These are phyloP conservation scores for Fusarium oligoseptatum DNA, from an alignment of 2,329 filamentous ascomycete species.

Conservation along the genomic window DNA sequence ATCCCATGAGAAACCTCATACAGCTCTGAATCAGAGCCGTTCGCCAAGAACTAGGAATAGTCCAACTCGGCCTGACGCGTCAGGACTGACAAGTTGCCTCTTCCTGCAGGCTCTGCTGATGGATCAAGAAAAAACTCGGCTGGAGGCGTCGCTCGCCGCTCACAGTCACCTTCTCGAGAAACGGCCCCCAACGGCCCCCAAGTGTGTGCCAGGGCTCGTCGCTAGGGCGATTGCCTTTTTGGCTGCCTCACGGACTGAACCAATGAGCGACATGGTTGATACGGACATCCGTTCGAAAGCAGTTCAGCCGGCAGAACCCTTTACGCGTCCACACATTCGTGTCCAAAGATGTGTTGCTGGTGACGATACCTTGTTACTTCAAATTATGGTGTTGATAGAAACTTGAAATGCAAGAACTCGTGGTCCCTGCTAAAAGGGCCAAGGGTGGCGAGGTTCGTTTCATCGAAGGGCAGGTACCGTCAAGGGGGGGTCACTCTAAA, in stretches of 20 bases:
- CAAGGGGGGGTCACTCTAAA: not conserved
- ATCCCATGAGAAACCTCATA: not conserved
- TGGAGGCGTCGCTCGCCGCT: not conserved
- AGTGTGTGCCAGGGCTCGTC: slow-evolving; percentile 3
- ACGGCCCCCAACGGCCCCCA: slow-evolving; percentile 40
- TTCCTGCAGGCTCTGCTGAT: slow-evolving; percentile 5
- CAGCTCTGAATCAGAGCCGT: not conserved
- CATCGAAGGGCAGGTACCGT: not conserved
- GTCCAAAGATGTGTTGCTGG: not conserved
- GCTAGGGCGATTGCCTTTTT: slow-evolving; percentile 19
- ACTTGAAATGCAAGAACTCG: not conserved
- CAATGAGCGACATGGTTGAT: slow-evolving; percentile 1
- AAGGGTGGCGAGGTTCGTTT: slow-evolving; percentile 8
- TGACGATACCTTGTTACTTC: not conserved
- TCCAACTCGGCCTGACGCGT: not conserved
- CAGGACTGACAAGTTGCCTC: not conserved
- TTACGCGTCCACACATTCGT: not conserved
- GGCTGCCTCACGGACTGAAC: slow-evolving; percentile 32
- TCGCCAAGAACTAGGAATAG: not conserved
- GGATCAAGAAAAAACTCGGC: not conserved
- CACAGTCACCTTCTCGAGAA: not conserved
- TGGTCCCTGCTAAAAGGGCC: slow-evolving; percentile 1
- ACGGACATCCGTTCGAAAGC: not conserved
- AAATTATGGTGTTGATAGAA: slow-evolving; percentile 15
- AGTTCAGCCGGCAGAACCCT: not conserved